These are phyloP conservation scores for Tetramitus jugosus DNA, from an alignment of 208 protist species.

Conservation along the genomic window DNA sequence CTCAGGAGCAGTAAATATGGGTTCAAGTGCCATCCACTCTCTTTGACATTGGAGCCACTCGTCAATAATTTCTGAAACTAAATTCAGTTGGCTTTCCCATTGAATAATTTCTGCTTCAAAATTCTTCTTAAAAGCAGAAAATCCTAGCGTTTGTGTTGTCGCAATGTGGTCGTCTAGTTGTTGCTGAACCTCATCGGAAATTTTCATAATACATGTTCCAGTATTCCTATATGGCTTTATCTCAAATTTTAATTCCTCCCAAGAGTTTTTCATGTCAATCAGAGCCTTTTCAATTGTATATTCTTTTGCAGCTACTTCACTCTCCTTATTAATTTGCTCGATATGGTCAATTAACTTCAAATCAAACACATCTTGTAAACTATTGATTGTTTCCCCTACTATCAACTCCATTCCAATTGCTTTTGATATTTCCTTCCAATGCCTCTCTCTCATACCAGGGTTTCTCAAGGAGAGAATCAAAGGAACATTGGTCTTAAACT, in stretches of 20 bases:
- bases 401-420: conserved; percentile 76
- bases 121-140: conserved; percentile 91
- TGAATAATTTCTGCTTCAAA: conserved; percentile 78
- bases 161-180: conserved; percentile 88
- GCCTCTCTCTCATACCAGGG: conserved; percentile 86
- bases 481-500: conserved; percentile 87
- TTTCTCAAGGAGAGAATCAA: conserved; percentile 84
- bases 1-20: conserved; percentile 90
- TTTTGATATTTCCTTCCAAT: conserved; percentile 84
- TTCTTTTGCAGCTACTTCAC: conserved; percentile 86
- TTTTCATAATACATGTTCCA: conserved; percentile 77
- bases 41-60: conserved; percentile 89
- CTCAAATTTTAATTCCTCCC: conserved; percentile 69
- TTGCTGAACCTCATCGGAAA: conserved; percentile 82
- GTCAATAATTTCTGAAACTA: conserved; percentile 83
- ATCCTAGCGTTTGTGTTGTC: conserved; percentile 84
- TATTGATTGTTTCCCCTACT: conserved; percentile 68
- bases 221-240: conserved; percentile 74
- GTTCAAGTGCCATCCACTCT: conserved; percentile 90
- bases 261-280: conserved; percentile 81
- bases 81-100: conserved; percentile 78
- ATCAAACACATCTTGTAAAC: conserved; percentile 63
- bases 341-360: conserved; percentile 63
- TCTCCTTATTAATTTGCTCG: conserved; percentile 71
- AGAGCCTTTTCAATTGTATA: conserved; percentile 85